Conservation (phyloP, 768 basidiomycete genomes). For the Hericium rajendrae region DNA sequence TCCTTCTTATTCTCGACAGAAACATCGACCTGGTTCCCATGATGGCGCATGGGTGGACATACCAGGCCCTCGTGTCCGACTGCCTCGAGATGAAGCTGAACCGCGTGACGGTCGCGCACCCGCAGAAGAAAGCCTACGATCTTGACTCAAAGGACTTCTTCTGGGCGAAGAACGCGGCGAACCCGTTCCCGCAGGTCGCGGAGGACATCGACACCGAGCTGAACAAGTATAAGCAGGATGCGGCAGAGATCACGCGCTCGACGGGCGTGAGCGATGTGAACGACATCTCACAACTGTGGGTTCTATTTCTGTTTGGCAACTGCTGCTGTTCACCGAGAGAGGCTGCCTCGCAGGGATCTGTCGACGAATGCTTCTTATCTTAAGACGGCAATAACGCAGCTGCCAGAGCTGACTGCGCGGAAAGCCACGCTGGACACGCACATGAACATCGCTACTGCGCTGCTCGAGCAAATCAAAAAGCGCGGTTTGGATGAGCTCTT, state of each 20-base stretch:
- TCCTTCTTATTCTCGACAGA: constrained; percentile 87
- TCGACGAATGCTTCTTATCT: constrained; percentile 89
- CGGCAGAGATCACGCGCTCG: constrained; percentile 91
- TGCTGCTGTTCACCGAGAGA: not conserved
- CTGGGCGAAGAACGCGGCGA: constrained; percentile 93
- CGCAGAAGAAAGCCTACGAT: constrained; percentile 83
- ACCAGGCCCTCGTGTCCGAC: constrained; percentile 95
- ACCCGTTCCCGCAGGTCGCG: constrained; percentile 96
- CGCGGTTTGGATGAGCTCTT: constrained; percentile 95
- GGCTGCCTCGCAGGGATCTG: constrained; percentile 52
- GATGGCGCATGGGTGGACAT: constrained; percentile 97
- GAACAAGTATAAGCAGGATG: constrained; percentile 89
- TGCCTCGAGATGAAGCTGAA: constrained; percentile 96
- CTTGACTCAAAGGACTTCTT: constrained; percentile 98
- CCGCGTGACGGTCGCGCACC: constrained; percentile 73
- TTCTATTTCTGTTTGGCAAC: not conserved
- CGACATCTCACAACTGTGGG: constrained; percentile 90
- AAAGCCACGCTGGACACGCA: constrained; percentile 97
- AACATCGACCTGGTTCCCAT: constrained; percentile 93
- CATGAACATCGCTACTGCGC: constrained; percentile 97
- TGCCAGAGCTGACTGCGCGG: constrained; percentile 93
- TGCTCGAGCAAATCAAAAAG: constrained; percentile 91
- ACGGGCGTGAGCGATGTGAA: constrained; percentile 95
- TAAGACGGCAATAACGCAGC: constrained; percentile 93
- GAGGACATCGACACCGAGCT: constrained; percentile 93